Percentiles rank a stretch among this genome's conserved stretches.
phyloP scores from a whole-genome alignment of 176 grass and related monocot genomes.

The Coix lacrymajobi region DNA sequence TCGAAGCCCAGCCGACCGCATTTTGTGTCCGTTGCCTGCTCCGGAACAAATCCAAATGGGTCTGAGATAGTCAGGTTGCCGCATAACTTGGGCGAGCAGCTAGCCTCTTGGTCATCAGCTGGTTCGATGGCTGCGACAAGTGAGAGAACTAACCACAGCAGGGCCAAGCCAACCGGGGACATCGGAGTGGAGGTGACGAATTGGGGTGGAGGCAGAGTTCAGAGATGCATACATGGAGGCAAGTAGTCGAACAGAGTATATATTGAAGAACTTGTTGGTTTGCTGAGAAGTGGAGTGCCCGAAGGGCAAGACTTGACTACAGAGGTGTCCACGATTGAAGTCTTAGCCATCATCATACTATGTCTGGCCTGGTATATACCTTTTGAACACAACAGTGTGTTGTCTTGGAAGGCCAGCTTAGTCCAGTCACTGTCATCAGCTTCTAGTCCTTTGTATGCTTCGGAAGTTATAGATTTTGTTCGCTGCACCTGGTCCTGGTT shows the following conservation, averaged over 20 bases:
- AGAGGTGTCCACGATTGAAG: background rate
- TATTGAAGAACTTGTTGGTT: background rate
- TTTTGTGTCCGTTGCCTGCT: background rate
- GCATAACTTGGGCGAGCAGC: background rate
- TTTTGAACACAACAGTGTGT: background rate
- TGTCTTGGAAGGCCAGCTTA: background rate
- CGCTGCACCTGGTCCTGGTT: background rate
- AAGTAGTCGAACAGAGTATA: background rate
- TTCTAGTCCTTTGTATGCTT: background rate
- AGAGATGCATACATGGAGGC: background rate
- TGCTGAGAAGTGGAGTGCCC: background rate
- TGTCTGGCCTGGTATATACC: background rate
- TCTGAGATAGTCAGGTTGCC: conserved; percentile 17
- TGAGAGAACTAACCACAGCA: background rate
- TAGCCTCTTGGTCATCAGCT: background rate
- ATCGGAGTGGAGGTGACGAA: background rate
- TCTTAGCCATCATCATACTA: background rate
- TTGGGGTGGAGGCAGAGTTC: background rate
- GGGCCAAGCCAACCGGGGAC: background rate
- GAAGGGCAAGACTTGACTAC: background rate
- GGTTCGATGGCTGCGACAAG: background rate
- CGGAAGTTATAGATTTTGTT: background rate
- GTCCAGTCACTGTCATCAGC: background rate
- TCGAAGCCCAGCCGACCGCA: background rate
- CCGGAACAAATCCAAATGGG: conserved; percentile 18